phyloP scores from a whole-genome alignment of 768 basidiomycete species.

The Hypholoma sublateritium region DNA sequence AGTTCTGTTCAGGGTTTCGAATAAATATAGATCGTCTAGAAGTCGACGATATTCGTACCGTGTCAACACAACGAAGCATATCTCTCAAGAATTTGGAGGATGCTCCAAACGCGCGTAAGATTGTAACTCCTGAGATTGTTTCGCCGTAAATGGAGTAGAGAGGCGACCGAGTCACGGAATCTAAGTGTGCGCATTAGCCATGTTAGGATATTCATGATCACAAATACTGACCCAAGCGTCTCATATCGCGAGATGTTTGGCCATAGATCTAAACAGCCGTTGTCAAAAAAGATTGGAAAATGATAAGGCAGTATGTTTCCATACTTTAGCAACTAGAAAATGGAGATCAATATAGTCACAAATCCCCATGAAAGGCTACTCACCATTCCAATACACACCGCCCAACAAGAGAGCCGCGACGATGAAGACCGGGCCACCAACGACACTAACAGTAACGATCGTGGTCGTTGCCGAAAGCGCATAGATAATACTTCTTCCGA shows the following conservation, averaged over 20 bases:
- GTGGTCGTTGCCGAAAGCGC: constrained; percentile 74
- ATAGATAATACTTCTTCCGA: constrained; percentile 76
- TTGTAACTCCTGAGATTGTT: constrained; percentile 41
- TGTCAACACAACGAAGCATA: constrained; percentile 81
- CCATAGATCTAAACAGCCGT: constrained; percentile 33
- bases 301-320: neutral
- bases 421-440: constrained; percentile 79
- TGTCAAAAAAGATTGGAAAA: constrained; percentile 2
- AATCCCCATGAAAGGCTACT: constrained; percentile 18
- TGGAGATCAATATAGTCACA: neutral
- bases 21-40: neutral
- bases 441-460: constrained; percentile 68
- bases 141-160: constrained; percentile 46
- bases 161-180: constrained; percentile 37
- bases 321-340: constrained; percentile 37
- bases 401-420: constrained; percentile 57
- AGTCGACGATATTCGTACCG: constrained; percentile 39
- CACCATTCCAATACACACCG: constrained; percentile 70
- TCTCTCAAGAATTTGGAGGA: constrained; percentile 84
- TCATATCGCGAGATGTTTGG: constrained; percentile 86
- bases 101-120: constrained; percentile 83
- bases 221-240: constrained; percentile 58
- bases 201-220: neutral
- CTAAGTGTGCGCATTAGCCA: constrained; percentile 11
- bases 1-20: constrained; percentile 31